Base-by-base conservation (phyloP, 768 basidiomycete genomes). In the Pleurotus salmoneostramineus region DNA sequence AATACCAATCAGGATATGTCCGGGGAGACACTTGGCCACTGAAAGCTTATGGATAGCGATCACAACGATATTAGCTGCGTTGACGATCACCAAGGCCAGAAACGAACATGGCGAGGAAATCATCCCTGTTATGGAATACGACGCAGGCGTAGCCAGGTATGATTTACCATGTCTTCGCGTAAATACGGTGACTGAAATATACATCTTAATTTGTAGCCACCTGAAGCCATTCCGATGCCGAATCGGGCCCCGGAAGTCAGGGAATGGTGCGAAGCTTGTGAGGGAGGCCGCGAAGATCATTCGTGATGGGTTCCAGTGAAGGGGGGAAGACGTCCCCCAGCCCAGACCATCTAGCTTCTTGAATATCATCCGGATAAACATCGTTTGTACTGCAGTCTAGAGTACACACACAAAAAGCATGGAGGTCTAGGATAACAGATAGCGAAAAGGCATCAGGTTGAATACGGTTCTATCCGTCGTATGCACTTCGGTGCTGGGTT, bases 11-110 rank as follows among this genome's bases (percentile, higher is more conserved):
- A 48, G 15, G 17, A 21, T 48, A 48, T 48, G 47, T 21, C n/a
- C 47, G 2, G 47, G 47, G 27, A 48, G 31, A 21, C 31, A 48
- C 2, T 21, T 48, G 17, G 47, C 47, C 1, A 77, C 82, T 47
- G 61, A 71, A 2, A 76, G 69, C 51, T 63, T 80, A 27, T 85
- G 76, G 77, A 64, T 76, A 45, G 74, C 78, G 40, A 72, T 74
- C 8, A 73, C 79, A 0, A 72, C 69, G 51, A 67, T 84, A 8
- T 62, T 80, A 36, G 72, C 81, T 12, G 68, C 76, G 5, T 73
- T 83, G 63, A 69, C 79, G 59, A 73, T 85, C 27, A 64, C 67
- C 3, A 76, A 72, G 58, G 71, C 72, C 0, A 45, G 66, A n/a
- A 79, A 81, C 63, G 71, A 70, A 32, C 57, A 72, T 15, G 82